Percentiles rank a stretch among this genome's conserved stretches.
Evolutionary conservation across 345 rosid genomes (phyloP).

Genomic region (Mangifera indica): DNA sequence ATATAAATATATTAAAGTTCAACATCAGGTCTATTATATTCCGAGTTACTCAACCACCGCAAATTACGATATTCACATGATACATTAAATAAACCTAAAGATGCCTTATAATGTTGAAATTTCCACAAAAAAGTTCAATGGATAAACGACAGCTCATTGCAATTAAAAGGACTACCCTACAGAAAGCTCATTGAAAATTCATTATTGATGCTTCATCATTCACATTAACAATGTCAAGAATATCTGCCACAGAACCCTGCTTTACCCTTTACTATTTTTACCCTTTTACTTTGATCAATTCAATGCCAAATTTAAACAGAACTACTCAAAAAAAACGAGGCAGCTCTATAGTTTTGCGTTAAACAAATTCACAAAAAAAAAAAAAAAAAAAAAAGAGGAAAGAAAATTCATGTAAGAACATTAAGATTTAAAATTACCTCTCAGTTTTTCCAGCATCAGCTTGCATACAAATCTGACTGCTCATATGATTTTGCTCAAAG

Average conservation of each 20-base stretch:
- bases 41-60: slow-evolving; percentile 24
- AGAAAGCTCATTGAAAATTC: neutral
- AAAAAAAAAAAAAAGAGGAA: neutral
- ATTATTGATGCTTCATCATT: neutral
- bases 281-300: slow-evolving; percentile 4
- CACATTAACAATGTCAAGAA: neutral
- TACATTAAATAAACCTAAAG: neutral
- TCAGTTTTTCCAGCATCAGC: slow-evolving; percentile 62
- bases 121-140: neutral
- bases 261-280: neutral
- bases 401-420: neutral
- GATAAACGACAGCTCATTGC: slow-evolving; percentile 6
- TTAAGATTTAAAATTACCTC: slow-evolving; percentile 42
- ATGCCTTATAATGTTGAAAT: neutral
- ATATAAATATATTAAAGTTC: neutral
- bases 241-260: neutral
- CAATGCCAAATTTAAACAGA: neutral
- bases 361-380: neutral
- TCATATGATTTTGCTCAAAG: slow-evolving; percentile 86
- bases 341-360: neutral
- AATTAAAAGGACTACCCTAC: neutral
- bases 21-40: neutral
- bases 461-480: slow-evolving; percentile 58
- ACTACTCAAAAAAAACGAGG: neutral
- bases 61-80: neutral